phyloP scores from a whole-genome alignment of 768 basidiomycete genomes.

The Tricholoma terreum region DNA sequence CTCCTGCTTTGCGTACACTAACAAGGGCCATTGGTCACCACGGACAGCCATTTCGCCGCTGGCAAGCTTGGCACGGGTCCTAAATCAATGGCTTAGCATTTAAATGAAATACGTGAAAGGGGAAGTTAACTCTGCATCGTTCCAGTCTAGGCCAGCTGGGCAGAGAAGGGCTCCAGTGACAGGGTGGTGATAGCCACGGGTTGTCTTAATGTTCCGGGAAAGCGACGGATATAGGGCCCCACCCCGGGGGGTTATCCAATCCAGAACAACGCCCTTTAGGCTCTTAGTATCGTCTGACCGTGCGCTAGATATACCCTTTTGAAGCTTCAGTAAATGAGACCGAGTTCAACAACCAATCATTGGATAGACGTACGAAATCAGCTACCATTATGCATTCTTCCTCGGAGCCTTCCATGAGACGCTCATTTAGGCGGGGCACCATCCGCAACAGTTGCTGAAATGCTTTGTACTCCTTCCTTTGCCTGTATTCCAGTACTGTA shows the following conservation, averaged over 20 bases:
- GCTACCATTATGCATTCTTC: neutral
- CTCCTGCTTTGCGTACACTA: slow-evolving; percentile 16
- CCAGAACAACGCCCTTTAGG: slow-evolving; percentile 16
- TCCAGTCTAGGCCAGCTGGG: slow-evolving; percentile 14
- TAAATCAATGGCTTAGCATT: neutral
- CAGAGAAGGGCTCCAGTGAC: slow-evolving; percentile 14
- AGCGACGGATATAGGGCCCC: slow-evolving; percentile 8
- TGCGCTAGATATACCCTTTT: slow-evolving; percentile 19
- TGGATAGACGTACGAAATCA: neutral
- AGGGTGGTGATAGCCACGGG: slow-evolving; percentile 9
- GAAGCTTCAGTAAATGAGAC: slow-evolving; percentile 12
- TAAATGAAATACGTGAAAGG: neutral
- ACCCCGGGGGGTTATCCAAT: slow-evolving; percentile 23
- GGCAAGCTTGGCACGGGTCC: slow-evolving; percentile 3
- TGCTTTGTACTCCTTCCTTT: neutral
- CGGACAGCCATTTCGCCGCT: slow-evolving; percentile 10
- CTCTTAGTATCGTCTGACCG: slow-evolving; percentile 16
- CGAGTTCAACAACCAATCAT: neutral
- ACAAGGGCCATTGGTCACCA: slow-evolving; percentile 24
- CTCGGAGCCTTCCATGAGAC: neutral
- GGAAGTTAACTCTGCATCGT: slow-evolving; percentile 7
- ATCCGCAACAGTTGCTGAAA: neutral
- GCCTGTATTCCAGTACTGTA: neutral
- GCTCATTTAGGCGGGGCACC: neutral
- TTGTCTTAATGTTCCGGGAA: slow-evolving; percentile 2